Percentiles rank a stretch among this genome's conserved stretches.
These are phyloP conservation scores for Fusarium newnesense DNA, from an alignment of 2,329 filamentous ascomycete species.

Conservation along the genomic window DNA sequence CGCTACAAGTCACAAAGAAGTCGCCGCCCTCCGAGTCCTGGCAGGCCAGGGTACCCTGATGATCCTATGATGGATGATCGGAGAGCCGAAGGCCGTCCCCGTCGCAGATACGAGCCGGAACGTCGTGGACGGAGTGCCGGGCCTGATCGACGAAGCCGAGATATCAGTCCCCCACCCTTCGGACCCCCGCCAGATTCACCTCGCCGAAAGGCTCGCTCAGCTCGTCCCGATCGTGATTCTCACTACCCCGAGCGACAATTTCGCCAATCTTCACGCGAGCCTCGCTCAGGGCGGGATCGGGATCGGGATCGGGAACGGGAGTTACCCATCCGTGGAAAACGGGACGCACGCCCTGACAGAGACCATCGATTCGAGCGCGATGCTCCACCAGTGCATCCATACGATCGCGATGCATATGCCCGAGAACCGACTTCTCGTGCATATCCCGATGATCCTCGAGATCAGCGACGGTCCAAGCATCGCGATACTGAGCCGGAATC, in stretches of 20 bases:
- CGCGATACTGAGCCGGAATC: conserved; percentile 16
- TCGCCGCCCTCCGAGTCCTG: conserved; percentile 34
- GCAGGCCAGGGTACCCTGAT: conserved; percentile 30
- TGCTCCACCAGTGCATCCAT: conserved; percentile 7
- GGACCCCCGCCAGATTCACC: conserved; percentile 34
- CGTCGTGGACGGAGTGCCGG: conserved; percentile 38
- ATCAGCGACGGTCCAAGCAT: not conserved
- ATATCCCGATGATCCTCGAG: conserved; percentile 13
- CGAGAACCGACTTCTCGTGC: conserved; percentile 1
- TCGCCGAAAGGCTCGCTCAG: conserved; percentile 33
- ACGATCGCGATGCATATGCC: conserved; percentile 16
- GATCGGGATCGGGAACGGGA: conserved; percentile 17
- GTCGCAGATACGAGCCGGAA: conserved; percentile 29
- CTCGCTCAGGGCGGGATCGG: conserved; percentile 13
- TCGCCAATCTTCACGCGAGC: conserved; percentile 18
- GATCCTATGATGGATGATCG: conserved; percentile 18
- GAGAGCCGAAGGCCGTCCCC: conserved; percentile 4
- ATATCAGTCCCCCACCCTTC: conserved; percentile 29
- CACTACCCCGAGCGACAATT: conserved; percentile 10
- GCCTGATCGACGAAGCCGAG: conserved; percentile 25
- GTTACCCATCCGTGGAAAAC: conserved; percentile 16
- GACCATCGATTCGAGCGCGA: conserved; percentile 20
- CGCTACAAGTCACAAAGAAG: conserved; percentile 39
- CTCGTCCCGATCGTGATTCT: conserved; percentile 23
- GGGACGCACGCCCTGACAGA: conserved; percentile 12